Conservation (phyloP, 129 eudicot species). For the Artemisia annua region DNA sequence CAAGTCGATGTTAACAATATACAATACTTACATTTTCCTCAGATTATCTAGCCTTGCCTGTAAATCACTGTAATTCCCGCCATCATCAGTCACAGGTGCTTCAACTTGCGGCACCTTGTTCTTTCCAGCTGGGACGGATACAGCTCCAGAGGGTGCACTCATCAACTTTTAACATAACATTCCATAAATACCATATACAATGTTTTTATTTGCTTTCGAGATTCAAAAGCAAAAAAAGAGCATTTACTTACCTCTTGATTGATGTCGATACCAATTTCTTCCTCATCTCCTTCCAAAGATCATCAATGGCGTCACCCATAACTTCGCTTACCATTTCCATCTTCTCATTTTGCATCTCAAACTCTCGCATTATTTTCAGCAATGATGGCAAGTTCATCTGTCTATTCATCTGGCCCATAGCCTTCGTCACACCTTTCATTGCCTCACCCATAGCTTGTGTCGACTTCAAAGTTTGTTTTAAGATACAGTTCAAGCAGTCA, state of each 20-base stretch:
- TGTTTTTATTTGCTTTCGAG: neutral
- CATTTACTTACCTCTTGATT: slow-evolving; percentile 63
- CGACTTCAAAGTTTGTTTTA: slow-evolving; percentile 77
- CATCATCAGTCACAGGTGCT: slow-evolving; percentile 73
- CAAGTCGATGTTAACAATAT: neutral
- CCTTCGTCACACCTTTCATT: slow-evolving; percentile 98
- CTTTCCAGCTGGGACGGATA: slow-evolving; percentile 77
- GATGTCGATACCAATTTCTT: slow-evolving; percentile 90
- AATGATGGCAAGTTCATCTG: slow-evolving; percentile 92
- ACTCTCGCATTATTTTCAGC: slow-evolving; percentile 94
- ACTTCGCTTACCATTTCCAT: slow-evolving; percentile 92
- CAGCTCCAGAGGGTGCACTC: slow-evolving; percentile 74
- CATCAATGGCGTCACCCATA: slow-evolving; percentile 97
- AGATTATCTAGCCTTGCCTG: slow-evolving; percentile 96
- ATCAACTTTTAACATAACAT: slow-evolving; percentile 53
- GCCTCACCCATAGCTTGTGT: slow-evolving; percentile 99
- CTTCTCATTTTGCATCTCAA: slow-evolving; percentile 92
- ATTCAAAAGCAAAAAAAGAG: neutral
- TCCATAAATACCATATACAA: slow-evolving; percentile 1
- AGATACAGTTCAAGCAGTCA: slow-evolving; percentile 14
- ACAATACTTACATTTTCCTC: slow-evolving; percentile 61
- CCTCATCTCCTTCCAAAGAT: slow-evolving; percentile 96
- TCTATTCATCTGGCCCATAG: slow-evolving; percentile 98
- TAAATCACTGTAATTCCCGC: slow-evolving; percentile 89
- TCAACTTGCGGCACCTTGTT: slow-evolving; percentile 69